Conservation (phyloP, 1,284 basidiomycete species). For the Ustilago curta region DNA sequence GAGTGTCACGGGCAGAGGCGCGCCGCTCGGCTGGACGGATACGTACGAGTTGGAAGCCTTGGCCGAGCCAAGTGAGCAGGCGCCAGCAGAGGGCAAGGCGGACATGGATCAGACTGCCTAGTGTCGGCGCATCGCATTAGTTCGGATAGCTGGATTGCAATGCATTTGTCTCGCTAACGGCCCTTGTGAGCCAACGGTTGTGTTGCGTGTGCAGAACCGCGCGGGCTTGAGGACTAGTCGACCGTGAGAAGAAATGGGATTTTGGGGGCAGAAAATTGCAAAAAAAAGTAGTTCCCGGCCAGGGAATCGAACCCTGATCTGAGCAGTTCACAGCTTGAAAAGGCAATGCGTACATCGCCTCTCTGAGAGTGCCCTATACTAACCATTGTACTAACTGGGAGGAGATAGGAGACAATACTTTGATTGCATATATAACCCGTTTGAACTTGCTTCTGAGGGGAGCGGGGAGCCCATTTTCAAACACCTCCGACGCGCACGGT, state of each 20-base stretch:
- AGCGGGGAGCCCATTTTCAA: no score
- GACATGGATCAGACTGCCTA: slow-evolving; percentile 45
- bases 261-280: background rate
- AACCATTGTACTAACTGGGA: slow-evolving; percentile 48
- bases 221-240: no score
- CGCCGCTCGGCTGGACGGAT: slow-evolving; percentile 36
- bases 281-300: slow-evolving; percentile 41
- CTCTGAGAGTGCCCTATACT: slow-evolving; percentile 48
- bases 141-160: background rate
- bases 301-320: slow-evolving; percentile 59
- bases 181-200: no score
- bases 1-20: slow-evolving; percentile 30
- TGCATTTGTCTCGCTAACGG: no score
- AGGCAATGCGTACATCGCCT: no score
- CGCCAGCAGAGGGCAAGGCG: background rate
- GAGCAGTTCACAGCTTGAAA: slow-evolving; percentile 6
- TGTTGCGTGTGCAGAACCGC: no score
- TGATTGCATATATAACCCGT: background rate
- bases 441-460: no score
- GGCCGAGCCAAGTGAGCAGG: background rate
- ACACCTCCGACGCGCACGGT: no score
- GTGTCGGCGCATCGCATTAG: background rate
- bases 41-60: slow-evolving; percentile 8
- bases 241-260: background rate
- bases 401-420: background rate